These are phyloP conservation scores for Haberlea rhodopensis DNA, from an alignment of 257 asterid species.

Conservation along the genomic window DNA sequence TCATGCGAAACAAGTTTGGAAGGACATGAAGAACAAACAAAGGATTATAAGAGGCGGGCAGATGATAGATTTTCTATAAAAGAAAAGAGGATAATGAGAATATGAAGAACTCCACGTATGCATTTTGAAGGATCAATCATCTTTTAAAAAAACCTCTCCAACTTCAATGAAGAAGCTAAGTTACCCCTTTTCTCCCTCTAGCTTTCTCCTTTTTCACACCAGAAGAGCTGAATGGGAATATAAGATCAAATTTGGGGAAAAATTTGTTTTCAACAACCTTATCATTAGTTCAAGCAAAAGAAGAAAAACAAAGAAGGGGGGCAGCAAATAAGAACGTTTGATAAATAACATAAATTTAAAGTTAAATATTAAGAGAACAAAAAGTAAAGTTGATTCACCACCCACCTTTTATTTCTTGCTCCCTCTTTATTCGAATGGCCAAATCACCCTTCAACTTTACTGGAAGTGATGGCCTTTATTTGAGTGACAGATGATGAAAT, in stretches of 20 bases:
- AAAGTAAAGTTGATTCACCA: conserved; percentile 44
- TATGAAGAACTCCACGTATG: conserved; percentile 46
- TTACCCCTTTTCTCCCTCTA: conserved; percentile 44
- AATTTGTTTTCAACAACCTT: conserved; percentile 34
- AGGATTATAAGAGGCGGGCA: conserved; percentile 40
- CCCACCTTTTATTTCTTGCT: conserved; percentile 43
- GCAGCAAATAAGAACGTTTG: conserved; percentile 34
- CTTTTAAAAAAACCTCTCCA: conserved; percentile 53
- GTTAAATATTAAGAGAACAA: conserved; percentile 39
- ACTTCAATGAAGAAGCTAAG: conserved; percentile 73
- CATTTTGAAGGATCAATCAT: conserved; percentile 62
- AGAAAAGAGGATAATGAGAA: conserved; percentile 52
- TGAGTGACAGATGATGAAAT: conserved; percentile 76
- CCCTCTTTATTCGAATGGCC: conserved; percentile 46
- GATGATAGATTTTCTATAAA: conserved; percentile 35
- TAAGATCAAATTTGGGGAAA: conserved; percentile 31
- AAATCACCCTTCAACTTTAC: conserved; percentile 63
- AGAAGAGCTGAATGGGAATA: conserved; percentile 33
- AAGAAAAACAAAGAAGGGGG: conserved; percentile 18
- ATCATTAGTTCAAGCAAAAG: conserved; percentile 24
- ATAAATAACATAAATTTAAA: conserved; percentile 72
- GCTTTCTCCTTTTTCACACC: conserved; percentile 37
- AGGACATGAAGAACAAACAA: conserved; percentile 42
- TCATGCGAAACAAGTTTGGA: conserved; percentile 46
- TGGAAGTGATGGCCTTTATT: conserved; percentile 40